Evolutionary conservation across 2,329 filamentous ascomycete genomes (phyloP), one percentile per base, ranked within the genome.

Genomic region (Xylaria sp.): DNA sequence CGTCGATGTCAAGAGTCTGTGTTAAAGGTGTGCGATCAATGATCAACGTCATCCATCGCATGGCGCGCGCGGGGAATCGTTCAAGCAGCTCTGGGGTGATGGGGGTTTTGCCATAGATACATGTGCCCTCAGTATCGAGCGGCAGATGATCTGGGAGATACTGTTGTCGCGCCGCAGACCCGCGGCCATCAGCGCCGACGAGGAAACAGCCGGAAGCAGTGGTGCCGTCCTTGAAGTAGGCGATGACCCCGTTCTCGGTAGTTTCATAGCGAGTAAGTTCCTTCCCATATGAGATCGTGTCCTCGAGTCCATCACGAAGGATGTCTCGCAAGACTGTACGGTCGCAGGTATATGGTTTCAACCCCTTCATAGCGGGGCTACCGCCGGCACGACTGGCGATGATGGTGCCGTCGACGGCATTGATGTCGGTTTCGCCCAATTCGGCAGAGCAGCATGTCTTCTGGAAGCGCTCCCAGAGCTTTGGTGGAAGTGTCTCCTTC

Each of bases 71-170:
- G 2, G 69, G 68, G 27, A 78, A 72, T 0, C 63, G 57, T 13
- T 60, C 54, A 3, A 65, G 25, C 12, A 79, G 64, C 40, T 78
- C 75, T 1, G 63, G 50, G 2, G 74, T 79, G 27, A 81, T 44
- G 2, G 75, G 73, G 1, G 81, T 82, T 68, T 81, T 82, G 23
- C 81, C 81, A 60, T 80, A 84, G 12, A 84, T 75, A 29, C 78
- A 78, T 12, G 79, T 73, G 18, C 77, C 76, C 9, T 78, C 75
- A 0, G 81, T 81, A 67, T 84, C 82, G 4, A 84, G 58, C 4
- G 77, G 66, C 23, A 74, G 68, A 42, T 78, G 75, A 0, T 76
- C 60, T 0, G 82, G 82, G 2, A 82, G 66, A 21, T 78, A 70
- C 63, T 83, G 81, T 32, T 72, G 78, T 5, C 82, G 75, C n/a